Base-by-base conservation (phyloP, 345 rosid species). In the Citrus medica region DNA sequence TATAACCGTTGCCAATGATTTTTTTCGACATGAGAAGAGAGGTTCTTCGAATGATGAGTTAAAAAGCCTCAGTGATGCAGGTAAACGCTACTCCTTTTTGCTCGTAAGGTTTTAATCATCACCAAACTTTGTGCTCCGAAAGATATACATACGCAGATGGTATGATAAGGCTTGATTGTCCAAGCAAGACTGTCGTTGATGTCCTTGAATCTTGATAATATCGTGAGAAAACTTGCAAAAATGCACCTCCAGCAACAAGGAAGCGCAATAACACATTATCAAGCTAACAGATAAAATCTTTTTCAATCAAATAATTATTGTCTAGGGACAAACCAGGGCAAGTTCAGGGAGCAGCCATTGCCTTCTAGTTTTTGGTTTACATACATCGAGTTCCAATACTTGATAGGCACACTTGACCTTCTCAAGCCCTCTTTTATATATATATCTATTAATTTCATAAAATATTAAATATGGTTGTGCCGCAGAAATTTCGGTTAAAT, bases 1-100 rank as follows among this genome's bases (percentile, higher is more conserved):
- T 12, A 76, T 90, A 46, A 92, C 94, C 2, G 82, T 90, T 28
- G 89, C 94, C 5, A 93, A 92, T 73, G 97, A 92, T 77, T 90
- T 87, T 30, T 90, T 80, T 42, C 4, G 93, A 92, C 71, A 82
- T 71, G 75, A 74, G 76, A 87, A 94, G 87, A 74, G 76, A 87
- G 93, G 87, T 76, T 89, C 88, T 74, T 35, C 86, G 3, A 63
- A 83, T 42, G 48, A 42, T 58, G 89, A 92, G 30, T 76, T 91
- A 71, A 69, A 79, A 76, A 70, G 55, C 37, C 92, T 92, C 68
- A 80, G 85, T 9, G 73, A 80, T 38, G 88, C 97, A 24, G 76
- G 89, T 78, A 55, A 25, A 77, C 84, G 89, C 92, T 90, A 51
- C 56, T 13, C 1, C 19, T 51, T 51, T 51, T 51, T 51, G 5